Conservation (phyloP, 257 asterid genomes). For the Parsonsia alboflavescens region DNA sequence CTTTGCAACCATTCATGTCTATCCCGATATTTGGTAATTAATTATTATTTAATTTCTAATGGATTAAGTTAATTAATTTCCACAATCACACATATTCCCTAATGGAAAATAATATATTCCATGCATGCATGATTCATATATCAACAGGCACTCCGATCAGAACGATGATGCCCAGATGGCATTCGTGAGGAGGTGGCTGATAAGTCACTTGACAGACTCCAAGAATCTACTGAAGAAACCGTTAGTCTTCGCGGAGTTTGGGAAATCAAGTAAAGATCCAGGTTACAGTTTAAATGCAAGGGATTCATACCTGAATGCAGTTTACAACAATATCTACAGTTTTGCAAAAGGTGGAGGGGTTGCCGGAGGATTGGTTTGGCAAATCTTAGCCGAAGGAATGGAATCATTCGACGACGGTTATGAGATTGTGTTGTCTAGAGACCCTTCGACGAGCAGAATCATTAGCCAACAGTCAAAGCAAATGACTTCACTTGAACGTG, state of each 20-base stretch:
- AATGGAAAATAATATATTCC: no score
- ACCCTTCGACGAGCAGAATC: slow-evolving; percentile 34
- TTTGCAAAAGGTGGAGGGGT: slow-evolving; percentile 37
- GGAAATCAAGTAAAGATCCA: slow-evolving; percentile 44
- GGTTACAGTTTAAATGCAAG: slow-evolving; percentile 29
- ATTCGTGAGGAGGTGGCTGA: slow-evolving; percentile 44
- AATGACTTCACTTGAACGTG: slow-evolving; percentile 27
- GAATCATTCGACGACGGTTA: slow-evolving; percentile 35
- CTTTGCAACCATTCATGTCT: slow-evolving; percentile 50
- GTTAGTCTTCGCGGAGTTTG: slow-evolving; percentile 39
- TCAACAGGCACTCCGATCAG: slow-evolving; percentile 30
- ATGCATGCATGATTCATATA: no score
- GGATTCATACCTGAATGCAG: slow-evolving; percentile 28
- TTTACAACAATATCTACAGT: slow-evolving; percentile 27
- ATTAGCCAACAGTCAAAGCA: slow-evolving; percentile 36
- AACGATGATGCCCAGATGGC: slow-evolving; percentile 32
- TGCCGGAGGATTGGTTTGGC: slow-evolving; percentile 48
- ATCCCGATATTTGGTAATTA: slow-evolving; percentile 43
- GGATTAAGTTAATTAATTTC: no score
- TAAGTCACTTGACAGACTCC: slow-evolving; percentile 42
- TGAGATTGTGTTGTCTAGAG: slow-evolving; percentile 35
- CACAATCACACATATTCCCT: no score
- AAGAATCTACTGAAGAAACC: slow-evolving; percentile 38
- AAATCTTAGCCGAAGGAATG: slow-evolving; percentile 42
- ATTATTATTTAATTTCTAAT: no score